Base-by-base conservation (phyloP, 805 yeast genomes). In the Starmerella apicola region DNA sequence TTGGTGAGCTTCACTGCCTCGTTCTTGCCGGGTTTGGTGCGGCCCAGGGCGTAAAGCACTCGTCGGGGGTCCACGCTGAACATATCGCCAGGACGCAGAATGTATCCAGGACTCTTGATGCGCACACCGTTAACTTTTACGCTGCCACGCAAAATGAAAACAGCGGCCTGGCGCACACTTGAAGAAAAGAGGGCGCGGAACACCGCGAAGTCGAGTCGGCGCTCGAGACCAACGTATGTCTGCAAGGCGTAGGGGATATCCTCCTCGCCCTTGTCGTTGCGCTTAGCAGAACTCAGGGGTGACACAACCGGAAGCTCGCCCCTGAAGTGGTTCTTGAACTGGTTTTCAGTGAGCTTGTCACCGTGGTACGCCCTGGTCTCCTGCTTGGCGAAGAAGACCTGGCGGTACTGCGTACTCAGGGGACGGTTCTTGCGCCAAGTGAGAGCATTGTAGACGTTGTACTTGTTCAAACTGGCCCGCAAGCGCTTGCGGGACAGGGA, bases 361-460 rank as follows among this genome's bases (percentile, higher is more conserved):
- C 98, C 98, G 59, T 88, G 98, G 60, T 88, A 88, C 1, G 88
- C 79, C 63, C 98, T 74, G 6, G 96, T 78, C 57, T 86, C 95
- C 57, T 76, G 79, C 60, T 91, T 88, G 37, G 95, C 78, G 5
- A 70, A 63, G 88, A 94, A 91, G 62, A 85, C 84, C 61, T 88
- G 94, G 62, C 83, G 94, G 63, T 70, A 91, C 43, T 83, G 66
- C n/a, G 94, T 74, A 62, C 44, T 67, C 26, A 41, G 46, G 21
- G 51, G 47, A 21, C 51, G 53, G 43, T 43, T 47, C 68, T 34
- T 74, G 68, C 60, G 79, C 81, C 67, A 63, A 25, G 56, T 85
- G 80, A 68, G 79, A 76, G 53, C 85, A 55, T 91, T 91, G 73
- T 83, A 91, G 58, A 91, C 66, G 59, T 88, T 88, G 63, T 75